Evolutionary conservation across 352 stramenopile genomes (phyloP), one percentile per base, ranked within the genome.

Genomic region (Pythium scleroteichum): DNA sequence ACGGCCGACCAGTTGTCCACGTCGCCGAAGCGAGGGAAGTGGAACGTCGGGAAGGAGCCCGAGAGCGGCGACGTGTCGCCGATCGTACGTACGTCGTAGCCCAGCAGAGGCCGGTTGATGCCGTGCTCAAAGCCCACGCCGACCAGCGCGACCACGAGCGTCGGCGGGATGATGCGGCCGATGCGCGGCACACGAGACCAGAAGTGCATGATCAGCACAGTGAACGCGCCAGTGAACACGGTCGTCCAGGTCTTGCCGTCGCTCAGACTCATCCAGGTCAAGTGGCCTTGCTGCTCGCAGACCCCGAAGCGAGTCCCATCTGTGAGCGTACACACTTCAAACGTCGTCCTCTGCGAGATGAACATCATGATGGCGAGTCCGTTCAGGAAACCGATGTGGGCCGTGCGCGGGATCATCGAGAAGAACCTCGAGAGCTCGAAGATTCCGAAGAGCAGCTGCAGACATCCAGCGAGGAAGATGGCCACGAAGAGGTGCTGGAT

Each of bases 311-410:
- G 61, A 53, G 81, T 68, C 2, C 16, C n/a, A 19, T 75, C 60
- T 20, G 82, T 53, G 32, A 73, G 67, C 24, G 67, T 75, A 59
- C 89, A 96, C 24, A 82, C 74, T 58, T 95, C 66, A 60, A 98
- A 98, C 41, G 95, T 95, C 8, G 81, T 88, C 51, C 97, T 87
- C 69, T 99, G 96, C 24, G 94, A 95, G 29, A 96, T 75, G 33
- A 97, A 90, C 85, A 99, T 98, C 64, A 99, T 96, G 26, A 98
- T 62, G 3, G 92, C 85, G 33, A 99, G 77, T 3, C 96, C 95
- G 73, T 98, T 98, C 23, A 98, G 85, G 75, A 99, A 99, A 4
- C 95, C 95, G 33, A 98, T 86, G 80, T 98, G 97, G 10, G 97
- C 95, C 7, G 92, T 96, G 64, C 95, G 85, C 0, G 94, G 92